Conservation (phyloP, 2,329 filamentous ascomycete species). For the Colletotrichum sojae region DNA sequence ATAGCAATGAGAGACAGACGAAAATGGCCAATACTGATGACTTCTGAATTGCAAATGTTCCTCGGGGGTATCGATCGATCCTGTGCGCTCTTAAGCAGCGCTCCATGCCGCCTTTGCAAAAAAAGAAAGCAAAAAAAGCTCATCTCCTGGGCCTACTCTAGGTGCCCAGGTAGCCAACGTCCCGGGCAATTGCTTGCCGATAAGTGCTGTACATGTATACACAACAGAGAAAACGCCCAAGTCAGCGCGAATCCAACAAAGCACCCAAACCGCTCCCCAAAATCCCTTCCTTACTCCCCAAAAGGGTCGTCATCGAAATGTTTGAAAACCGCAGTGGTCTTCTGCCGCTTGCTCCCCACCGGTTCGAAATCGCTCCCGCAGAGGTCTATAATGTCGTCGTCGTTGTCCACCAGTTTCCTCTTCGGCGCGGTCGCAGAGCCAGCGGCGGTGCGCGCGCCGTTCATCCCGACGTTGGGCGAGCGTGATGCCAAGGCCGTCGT, state of each 20-base stretch:
- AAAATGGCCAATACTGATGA: slow-evolving; percentile 3
- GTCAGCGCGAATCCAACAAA: background rate
- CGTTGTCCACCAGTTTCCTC: slow-evolving; percentile 12
- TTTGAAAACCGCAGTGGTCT: slow-evolving; percentile 7
- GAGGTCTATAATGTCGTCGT: slow-evolving; percentile 34
- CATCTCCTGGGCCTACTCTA: too few species aligned
- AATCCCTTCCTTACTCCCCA: slow-evolving; percentile 15
- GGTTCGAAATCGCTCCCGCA: slow-evolving; percentile 9
- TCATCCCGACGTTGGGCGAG: slow-evolving; percentile 16
- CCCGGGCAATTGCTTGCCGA: too few species aligned
- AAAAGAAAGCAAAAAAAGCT: background rate
- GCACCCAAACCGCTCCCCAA: background rate
- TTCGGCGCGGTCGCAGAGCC: slow-evolving; percentile 12
- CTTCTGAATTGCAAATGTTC: slow-evolving; percentile 1
- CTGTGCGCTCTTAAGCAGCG: background rate
- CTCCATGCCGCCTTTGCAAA: background rate
- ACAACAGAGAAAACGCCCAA: too few species aligned
- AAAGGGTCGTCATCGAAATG: slow-evolving; percentile 35
- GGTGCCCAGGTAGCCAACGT: too few species aligned
- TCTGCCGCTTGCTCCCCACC: slow-evolving; percentile 20
- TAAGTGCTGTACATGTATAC: too few species aligned
- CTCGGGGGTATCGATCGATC: slow-evolving; percentile 20
- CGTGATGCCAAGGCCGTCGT: slow-evolving; percentile 5
- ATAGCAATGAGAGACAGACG: slow-evolving; percentile 12
- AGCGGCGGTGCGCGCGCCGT: background rate